Conservation (phyloP, 495 filamentous ascomycete species). For the Penicillium coffeae region DNA sequence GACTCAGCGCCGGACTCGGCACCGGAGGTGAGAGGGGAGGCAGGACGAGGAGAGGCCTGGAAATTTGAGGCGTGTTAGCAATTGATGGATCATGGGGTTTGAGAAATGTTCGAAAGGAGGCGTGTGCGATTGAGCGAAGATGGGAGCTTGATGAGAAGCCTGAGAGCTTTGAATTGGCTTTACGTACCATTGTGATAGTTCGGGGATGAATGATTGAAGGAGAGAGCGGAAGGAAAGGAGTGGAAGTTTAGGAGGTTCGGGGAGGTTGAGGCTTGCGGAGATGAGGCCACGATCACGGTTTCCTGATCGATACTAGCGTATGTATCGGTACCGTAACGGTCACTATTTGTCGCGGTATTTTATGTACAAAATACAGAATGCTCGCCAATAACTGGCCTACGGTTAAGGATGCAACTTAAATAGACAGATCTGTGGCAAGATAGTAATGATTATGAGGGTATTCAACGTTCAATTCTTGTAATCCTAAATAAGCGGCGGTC, state of each 20-base stretch:
- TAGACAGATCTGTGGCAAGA: neutral
- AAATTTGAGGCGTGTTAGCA: slow-evolving; percentile 1
- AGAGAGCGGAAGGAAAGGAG: slow-evolving; percentile 13
- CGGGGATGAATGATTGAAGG: slow-evolving; percentile 11
- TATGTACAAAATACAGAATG: slow-evolving; percentile 6
- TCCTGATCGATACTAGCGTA: slow-evolving; percentile 25
- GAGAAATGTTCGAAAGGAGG: slow-evolving; percentile 7
- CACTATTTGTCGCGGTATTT: slow-evolving; percentile 1
- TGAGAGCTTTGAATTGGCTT: slow-evolving; percentile 4
- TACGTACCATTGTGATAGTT: slow-evolving; percentile 38
- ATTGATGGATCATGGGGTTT: slow-evolving; percentile 3
- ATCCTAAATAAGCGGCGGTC: slow-evolving; percentile 11
- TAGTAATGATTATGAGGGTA: neutral
- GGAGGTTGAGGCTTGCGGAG: slow-evolving; percentile 31
- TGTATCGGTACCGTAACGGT: slow-evolving; percentile 12
- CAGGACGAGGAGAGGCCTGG: slow-evolving; percentile 46
- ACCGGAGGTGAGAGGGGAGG: slow-evolving; percentile 47
- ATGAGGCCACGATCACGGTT: slow-evolving; percentile 49
- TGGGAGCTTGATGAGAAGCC: slow-evolving; percentile 1
- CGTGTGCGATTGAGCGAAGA: neutral
- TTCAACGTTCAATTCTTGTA: slow-evolving; percentile 13
- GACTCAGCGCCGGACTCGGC: slow-evolving; percentile 48
- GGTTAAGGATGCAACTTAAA: neutral
- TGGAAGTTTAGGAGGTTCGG: slow-evolving; percentile 11
- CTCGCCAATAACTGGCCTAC: slow-evolving; percentile 16